These are phyloP conservation scores for Trichosporon coremiiforme DNA, from an alignment of 1,284 basidiomycete genomes.

Conservation along the genomic window DNA sequence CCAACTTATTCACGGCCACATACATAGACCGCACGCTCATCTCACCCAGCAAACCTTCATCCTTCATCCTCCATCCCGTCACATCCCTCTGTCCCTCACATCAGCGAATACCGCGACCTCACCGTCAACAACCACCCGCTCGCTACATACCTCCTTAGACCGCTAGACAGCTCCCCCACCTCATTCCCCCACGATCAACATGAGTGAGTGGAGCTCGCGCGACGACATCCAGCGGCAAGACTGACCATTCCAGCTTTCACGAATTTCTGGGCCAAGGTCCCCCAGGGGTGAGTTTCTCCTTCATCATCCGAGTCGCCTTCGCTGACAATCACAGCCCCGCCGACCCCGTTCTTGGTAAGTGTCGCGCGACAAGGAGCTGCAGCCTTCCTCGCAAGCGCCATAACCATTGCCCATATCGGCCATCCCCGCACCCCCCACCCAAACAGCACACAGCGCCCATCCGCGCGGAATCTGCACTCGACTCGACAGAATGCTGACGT, in stretches of 20 bases:
- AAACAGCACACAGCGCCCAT: not conserved
- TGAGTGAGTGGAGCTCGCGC: conserved; percentile 15
- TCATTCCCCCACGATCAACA: not conserved
- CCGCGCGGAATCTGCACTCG: not conserved
- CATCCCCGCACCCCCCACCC: conserved; percentile 9
- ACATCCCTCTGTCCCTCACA: not conserved
- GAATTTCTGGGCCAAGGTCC: conserved; percentile 28
- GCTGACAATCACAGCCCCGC: conserved; percentile 25
- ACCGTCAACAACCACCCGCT: not conserved
- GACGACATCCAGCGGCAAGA: conserved; percentile 7
- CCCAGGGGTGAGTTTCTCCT: conserved; percentile 23
- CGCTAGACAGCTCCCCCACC: not conserved
- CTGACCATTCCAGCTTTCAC: conserved; percentile 21
- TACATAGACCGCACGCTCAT: not conserved
- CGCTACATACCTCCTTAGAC: not conserved
- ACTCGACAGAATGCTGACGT: conserved; percentile 11
- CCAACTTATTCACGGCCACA: not conserved
- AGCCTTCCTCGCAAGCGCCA: not conserved
- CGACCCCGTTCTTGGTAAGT: conserved; percentile 38
- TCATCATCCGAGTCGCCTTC: not conserved
- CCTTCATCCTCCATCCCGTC: conserved; percentile 7
- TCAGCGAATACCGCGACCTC: not conserved
- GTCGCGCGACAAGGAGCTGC: not conserved
- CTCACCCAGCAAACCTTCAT: not conserved
- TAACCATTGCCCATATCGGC: not conserved